Evolutionary conservation across 805 yeast genomes (phyloP).

Genomic region (Saturnispora kantuleensis): DNA sequence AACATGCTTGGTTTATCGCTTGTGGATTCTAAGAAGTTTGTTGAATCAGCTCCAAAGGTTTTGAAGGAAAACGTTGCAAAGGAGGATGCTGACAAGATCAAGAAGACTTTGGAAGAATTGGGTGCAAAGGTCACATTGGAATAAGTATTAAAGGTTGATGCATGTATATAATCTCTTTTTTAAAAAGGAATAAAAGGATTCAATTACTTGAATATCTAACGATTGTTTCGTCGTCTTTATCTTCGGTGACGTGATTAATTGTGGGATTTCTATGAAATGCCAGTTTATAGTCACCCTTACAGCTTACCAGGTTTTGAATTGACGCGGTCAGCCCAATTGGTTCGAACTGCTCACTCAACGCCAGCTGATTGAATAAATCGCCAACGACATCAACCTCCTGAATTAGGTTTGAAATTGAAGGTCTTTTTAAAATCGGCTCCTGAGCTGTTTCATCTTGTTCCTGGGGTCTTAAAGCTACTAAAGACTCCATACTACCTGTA

Average conservation of each 20-base stretch:
- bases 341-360: not conserved
- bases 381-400: not conserved
- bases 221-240: not conserved
- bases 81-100: constrained; percentile 95
- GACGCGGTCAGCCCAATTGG: not conserved
- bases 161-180: not conserved
- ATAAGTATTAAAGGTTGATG: constrained; percentile 31
- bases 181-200: not conserved
- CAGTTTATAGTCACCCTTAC: not conserved
- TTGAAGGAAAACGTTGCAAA: constrained; percentile 92
- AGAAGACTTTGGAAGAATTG: constrained; percentile 81
- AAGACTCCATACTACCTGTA: too few species aligned
- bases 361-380: too few species aligned
- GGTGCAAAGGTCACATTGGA: constrained; percentile 92
- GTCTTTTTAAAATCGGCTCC: not conserved
- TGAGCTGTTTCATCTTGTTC: not conserved
- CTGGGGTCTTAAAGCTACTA: too few species aligned
- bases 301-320: not conserved
- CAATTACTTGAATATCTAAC: too few species aligned
- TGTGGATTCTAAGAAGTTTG: constrained; percentile 96
- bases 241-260: not conserved
- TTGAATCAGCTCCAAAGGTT: constrained; percentile 93
- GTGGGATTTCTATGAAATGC: not conserved
- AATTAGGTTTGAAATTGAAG: not conserved
- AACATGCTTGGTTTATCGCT: constrained; percentile 80